A percentile compares a stretch with the other conserved stretches of the same genome.
phyloP scores from a whole-genome alignment of 2,329 filamentous ascomycete species.

The Thermomyces lanuginosus region DNA sequence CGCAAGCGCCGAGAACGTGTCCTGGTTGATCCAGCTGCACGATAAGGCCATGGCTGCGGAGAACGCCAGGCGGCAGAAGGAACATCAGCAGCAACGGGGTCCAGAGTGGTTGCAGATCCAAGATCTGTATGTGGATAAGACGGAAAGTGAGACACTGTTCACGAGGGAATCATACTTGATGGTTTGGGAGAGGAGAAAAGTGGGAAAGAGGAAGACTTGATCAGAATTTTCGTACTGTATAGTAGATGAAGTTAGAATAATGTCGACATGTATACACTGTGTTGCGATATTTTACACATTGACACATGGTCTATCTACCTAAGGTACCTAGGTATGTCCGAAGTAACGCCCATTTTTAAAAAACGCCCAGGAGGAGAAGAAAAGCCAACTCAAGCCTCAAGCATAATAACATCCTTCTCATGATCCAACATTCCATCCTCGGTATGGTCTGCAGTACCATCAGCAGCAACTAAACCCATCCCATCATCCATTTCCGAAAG shows the following conservation, averaged over 20 bases:
- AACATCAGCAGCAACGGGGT: constrained; percentile 23
- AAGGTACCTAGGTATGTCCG: too few relatives aligned
- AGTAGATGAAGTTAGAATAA: not conserved
- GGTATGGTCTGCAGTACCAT: constrained; percentile 9
- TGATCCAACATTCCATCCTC: constrained; percentile 12
- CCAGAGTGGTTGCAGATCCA: constrained; percentile 88
- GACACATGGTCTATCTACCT: not conserved
- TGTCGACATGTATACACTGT: not conserved
- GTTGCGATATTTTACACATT: not conserved
- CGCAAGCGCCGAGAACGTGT: constrained; percentile 78
- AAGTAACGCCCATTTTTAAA: constrained; percentile 1
- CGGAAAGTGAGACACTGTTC: constrained; percentile 76
- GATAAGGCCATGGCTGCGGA: constrained; percentile 47
- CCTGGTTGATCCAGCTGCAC: constrained; percentile 83
- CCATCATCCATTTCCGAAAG: constrained; percentile 75
- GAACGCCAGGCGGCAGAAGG: constrained; percentile 16
- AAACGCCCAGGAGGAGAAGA: constrained; percentile 1
- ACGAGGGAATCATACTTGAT: constrained; percentile 90
- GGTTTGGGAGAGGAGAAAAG: constrained; percentile 76
- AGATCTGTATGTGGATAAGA: constrained; percentile 81
- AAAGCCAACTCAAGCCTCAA: constrained; percentile 15
- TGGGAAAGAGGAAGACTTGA: constrained; percentile 24
- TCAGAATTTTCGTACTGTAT: constrained; percentile 11
- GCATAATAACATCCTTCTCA: constrained; percentile 26
- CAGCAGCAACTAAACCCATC: constrained; percentile 25